These are phyloP conservation scores for Dactylellina leptospora DNA, from an alignment of 2,329 filamentous ascomycete species.

Conservation along the genomic window DNA sequence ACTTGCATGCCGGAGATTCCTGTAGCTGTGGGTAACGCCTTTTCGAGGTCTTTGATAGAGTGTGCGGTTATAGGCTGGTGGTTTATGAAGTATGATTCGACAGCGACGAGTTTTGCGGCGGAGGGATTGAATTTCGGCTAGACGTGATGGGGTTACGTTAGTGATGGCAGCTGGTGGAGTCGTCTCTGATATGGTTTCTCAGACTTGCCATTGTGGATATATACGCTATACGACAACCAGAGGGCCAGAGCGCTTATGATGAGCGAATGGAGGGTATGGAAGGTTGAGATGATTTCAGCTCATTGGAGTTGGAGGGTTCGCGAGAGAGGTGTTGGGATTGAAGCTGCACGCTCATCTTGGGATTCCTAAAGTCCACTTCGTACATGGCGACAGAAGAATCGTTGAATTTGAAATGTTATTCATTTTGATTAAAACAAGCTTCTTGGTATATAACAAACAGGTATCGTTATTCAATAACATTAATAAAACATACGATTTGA, in stretches of 20 bases:
- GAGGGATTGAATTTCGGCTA: constrained; percentile 68
- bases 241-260: too few relatives aligned
- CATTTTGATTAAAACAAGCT: not conserved
- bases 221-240: too few relatives aligned
- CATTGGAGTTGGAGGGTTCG: too few relatives aligned
- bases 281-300: too few relatives aligned
- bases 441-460: not conserved
- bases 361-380: too few relatives aligned
- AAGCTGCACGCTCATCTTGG: too few relatives aligned
- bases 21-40: constrained; percentile 69
- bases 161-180: too few relatives aligned
- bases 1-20: constrained; percentile 73
- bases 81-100: constrained; percentile 69
- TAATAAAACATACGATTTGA: not conserved
- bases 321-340: too few relatives aligned
- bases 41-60: constrained; percentile 74
- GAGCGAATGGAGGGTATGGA: too few relatives aligned
- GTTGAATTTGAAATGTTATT: too few relatives aligned
- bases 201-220: constrained; percentile 14
- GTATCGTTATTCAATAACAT: not conserved
- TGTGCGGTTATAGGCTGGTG: constrained; percentile 67
- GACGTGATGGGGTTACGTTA: not conserved
- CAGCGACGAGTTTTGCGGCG: constrained; percentile 68
- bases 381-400: too few relatives aligned
- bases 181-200: too few relatives aligned